Evolutionary conservation across 1,284 basidiomycete species (phyloP).

Genomic region (Puccinia hordei): DNA sequence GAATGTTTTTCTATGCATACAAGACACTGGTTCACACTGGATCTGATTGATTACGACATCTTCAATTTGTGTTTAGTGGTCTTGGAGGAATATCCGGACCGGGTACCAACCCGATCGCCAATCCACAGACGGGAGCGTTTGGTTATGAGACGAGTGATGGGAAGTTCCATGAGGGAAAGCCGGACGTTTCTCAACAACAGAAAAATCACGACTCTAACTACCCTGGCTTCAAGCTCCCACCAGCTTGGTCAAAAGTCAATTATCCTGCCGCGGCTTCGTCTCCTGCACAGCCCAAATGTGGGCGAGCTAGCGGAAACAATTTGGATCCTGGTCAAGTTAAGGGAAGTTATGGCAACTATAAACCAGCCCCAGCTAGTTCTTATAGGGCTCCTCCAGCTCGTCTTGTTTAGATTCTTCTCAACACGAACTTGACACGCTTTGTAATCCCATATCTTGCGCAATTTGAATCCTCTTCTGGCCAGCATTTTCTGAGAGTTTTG

Average conservation of each 20-base stretch:
- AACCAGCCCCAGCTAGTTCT: constrained; percentile 30
- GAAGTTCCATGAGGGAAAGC: constrained; percentile 27
- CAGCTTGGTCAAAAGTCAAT: background rate
- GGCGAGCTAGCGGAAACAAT: background rate
- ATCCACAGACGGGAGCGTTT: constrained; percentile 28
- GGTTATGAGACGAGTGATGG: constrained; percentile 38
- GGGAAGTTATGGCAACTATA: constrained; percentile 32
- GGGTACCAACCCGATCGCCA: constrained; percentile 19
- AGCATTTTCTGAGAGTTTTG: no score
- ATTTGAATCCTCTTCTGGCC: no score
- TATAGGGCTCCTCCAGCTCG: constrained; percentile 8
- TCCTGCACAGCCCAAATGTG: constrained; percentile 35
- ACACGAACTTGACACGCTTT: no score
- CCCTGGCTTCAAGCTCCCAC: constrained; percentile 15
- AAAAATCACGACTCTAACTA: constrained; percentile 27
- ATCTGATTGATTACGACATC: background rate
- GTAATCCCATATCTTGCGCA: no score
- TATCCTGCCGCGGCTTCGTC: background rate
- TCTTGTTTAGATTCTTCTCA: background rate
- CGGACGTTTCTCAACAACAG: constrained; percentile 14
- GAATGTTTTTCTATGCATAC: background rate
- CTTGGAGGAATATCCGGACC: constrained; percentile 32
- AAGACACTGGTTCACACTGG: no score
- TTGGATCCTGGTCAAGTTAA: constrained; percentile 31
- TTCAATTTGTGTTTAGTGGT: background rate